Evolutionary conservation across 768 basidiomycete genomes (phyloP), one percentile per base, ranked within the genome.

Genomic region (Butyriboletus loyo): DNA sequence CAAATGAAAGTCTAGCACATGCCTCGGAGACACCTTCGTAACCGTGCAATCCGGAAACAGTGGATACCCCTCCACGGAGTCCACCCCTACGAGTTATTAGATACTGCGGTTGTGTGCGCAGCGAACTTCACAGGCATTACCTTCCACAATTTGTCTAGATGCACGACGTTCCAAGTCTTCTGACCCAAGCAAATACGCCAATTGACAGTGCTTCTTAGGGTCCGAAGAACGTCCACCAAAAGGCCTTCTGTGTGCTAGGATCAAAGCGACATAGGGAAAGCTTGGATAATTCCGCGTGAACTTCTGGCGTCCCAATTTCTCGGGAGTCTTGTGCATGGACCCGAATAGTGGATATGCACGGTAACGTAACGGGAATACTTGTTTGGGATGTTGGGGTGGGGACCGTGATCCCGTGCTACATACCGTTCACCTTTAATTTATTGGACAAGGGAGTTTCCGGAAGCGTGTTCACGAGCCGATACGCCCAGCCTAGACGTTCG

Each of bases 291-390:
- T 40, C 32, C 10, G 42, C 48, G 34, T 38, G 13, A 42, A 28
- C 19, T 30, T 39, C 44, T 27, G 14, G n/a, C 31, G 27, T 35
- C 38, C 27, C 24, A 11, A 24, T 47, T 24, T 47, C 52, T 57
- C 22, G 49, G 32, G 50, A 43, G 45, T 46, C 48, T 40, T 35
- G 41, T 17, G 37, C 14, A 45, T 19, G 50, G 61, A 48, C 15
- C 55, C 37, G 44, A 51, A 5, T 37, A n/a, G 27, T 25, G 8
- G 36, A 47, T 24, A 47, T 43, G 22, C 47, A 22, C 11, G 13
- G 46, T 62, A 27, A 65, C 63, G 56, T 65, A 58, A 65, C 34
- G 25, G 19, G 15, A 53, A 17, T 40, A 45, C 39, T 25, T 38
- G 47, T 44, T 48, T 48, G 39, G 42, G 28, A 21, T n/a, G n/a